These are phyloP conservation scores for Colletotrichum filicis DNA, from an alignment of 2,329 filamentous ascomycete genomes.

Conservation along the genomic window DNA sequence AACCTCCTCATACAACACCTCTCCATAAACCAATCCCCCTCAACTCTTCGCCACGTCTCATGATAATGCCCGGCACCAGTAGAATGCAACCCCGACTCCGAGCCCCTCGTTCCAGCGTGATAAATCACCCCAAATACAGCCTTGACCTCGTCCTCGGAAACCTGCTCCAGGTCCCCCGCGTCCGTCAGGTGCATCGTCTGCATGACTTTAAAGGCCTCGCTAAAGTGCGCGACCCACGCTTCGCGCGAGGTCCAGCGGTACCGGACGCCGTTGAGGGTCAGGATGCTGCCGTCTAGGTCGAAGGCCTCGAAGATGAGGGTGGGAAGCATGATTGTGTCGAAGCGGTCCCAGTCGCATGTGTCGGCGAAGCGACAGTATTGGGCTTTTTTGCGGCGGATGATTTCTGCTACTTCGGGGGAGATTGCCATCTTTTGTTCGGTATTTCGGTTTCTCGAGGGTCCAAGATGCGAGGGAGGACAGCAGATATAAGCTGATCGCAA, in stretches of 20 bases:
- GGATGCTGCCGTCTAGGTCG: not conserved
- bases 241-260: conserved; percentile 15
- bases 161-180: conserved; percentile 22
- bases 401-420: conserved; percentile 25
- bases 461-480: not conserved
- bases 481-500: not conserved
- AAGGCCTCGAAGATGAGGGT: conserved; percentile 21
- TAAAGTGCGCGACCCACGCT: conserved; percentile 19
- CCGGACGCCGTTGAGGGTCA: not conserved
- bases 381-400: conserved; percentile 34
- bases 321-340: conserved; percentile 30
- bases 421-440: not conserved
- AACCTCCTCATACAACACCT: conserved; percentile 28
- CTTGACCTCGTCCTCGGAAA: conserved; percentile 30
- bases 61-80: conserved; percentile 32
- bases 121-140: conserved; percentile 25
- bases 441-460: not conserved
- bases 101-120: conserved; percentile 13
- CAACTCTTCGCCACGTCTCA: conserved; percentile 27
- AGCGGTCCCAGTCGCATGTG: conserved; percentile 22
- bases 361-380: conserved; percentile 35
- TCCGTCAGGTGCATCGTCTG: conserved; percentile 23
- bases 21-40: conserved; percentile 30
- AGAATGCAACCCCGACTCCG: not conserved
- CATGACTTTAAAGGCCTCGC: not conserved